Evolutionary conservation across 768 basidiomycete genomes (phyloP).

Genomic region (Mycena haematopus): DNA sequence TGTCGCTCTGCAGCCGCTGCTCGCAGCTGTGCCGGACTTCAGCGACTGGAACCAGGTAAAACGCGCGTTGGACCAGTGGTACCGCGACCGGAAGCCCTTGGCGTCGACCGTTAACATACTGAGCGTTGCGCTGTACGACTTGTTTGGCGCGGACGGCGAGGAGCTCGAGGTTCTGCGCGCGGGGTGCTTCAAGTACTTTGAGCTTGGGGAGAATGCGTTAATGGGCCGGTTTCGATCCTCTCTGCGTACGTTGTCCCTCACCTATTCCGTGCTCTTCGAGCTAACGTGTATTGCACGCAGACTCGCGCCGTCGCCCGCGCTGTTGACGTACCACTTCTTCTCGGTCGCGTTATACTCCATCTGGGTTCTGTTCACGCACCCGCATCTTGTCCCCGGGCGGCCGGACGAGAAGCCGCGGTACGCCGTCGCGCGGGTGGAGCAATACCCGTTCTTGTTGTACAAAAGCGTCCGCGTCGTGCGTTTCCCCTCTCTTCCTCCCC

Average conservation of each 20-base stretch:
- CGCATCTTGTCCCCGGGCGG: slow-evolving; percentile 35
- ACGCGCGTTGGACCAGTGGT: slow-evolving; percentile 70
- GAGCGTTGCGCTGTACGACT: slow-evolving; percentile 90
- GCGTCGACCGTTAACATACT: slow-evolving; percentile 91
- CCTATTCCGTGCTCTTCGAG: background rate
- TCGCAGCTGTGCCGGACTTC: slow-evolving; percentile 52
- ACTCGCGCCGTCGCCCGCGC: slow-evolving; percentile 76
- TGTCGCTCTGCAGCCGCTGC: slow-evolving; percentile 69
- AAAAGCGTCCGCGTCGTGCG: slow-evolving; percentile 75
- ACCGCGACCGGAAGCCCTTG: slow-evolving; percentile 85
- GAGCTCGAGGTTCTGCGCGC: slow-evolving; percentile 67
- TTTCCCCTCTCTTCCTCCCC: slow-evolving; percentile 33
- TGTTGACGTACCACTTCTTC: slow-evolving; percentile 94
- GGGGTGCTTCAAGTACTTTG: slow-evolving; percentile 98
- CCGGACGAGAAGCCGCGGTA: slow-evolving; percentile 45
- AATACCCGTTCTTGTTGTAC: slow-evolving; percentile 73
- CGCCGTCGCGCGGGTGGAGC: slow-evolving; percentile 51
- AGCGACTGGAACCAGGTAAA: slow-evolving; percentile 60
- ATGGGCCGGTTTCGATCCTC: slow-evolving; percentile 89
- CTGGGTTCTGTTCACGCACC: slow-evolving; percentile 82
- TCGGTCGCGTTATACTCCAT: slow-evolving; percentile 94
- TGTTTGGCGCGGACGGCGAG: slow-evolving; percentile 93
- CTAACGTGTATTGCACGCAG: slow-evolving; percentile 44
- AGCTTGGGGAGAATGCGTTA: slow-evolving; percentile 85
- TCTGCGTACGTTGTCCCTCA: slow-evolving; percentile 67